phyloP scores from a whole-genome alignment of 1,284 basidiomycete genomes.

The Rhizoctonia solani region DNA sequence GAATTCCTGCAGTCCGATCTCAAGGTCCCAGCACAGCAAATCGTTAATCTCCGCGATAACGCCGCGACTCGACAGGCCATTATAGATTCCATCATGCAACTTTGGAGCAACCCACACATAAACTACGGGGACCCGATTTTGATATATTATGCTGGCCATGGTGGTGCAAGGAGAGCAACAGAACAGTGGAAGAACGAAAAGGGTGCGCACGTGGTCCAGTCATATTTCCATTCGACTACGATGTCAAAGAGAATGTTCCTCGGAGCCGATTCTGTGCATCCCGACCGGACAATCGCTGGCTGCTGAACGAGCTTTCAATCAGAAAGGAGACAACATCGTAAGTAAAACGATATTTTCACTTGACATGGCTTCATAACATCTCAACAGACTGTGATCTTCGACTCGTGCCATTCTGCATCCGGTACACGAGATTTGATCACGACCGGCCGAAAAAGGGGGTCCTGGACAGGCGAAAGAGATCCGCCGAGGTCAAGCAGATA shows the following conservation, averaged over 20 bases:
- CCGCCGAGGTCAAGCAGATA: not conserved
- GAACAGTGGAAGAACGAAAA: not conserved
- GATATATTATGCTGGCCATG: conserved; percentile 24
- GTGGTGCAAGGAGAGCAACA: not conserved
- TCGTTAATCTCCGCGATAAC: not conserved
- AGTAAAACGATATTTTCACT: not conserved
- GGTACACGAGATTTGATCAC: not conserved
- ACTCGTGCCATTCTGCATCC: conserved; percentile 8
- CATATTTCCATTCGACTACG: conserved; percentile 17
- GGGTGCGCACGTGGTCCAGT: not conserved
- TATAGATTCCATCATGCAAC: not conserved
- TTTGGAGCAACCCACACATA: not conserved
- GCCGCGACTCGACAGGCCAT: not conserved
- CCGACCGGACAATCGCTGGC: not conserved
- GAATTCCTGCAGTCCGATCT: not conserved
- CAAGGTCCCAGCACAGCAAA: not conserved
- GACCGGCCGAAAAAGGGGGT: no score
- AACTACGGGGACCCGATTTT: conserved; percentile 1
- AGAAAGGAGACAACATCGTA: conserved; percentile 25
- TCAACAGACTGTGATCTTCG: conserved; percentile 20
- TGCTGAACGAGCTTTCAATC: conserved; percentile 1
- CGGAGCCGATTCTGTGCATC: not conserved
- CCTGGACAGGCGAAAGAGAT: not conserved
- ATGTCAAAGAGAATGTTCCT: not conserved
- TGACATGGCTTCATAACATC: not conserved